phyloP scores from a whole-genome alignment of 169 alveolate genomes.

The Cryptosporidium viatorum region DNA sequence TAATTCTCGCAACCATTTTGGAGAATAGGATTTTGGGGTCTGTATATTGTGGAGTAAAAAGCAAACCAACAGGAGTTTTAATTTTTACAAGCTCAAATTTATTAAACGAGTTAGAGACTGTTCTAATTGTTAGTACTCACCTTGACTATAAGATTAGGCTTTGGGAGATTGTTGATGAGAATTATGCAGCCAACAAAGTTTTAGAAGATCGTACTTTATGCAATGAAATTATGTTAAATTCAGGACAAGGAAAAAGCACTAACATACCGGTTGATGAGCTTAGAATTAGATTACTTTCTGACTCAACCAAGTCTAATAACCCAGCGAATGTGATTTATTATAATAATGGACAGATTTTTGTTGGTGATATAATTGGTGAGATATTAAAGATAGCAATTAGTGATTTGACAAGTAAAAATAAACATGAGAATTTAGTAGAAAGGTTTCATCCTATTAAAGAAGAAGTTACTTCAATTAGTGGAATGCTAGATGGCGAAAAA shows the following conservation, averaged over 20 bases:
- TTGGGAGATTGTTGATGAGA: conserved; percentile 9
- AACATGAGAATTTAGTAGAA: not conserved
- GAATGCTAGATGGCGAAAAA: not conserved
- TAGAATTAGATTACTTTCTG: not conserved
- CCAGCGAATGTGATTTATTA: not conserved
- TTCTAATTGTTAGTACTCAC: conserved; percentile 41
- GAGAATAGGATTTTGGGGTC: conserved; percentile 47
- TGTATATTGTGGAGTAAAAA: conserved; percentile 51
- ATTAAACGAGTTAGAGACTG: not conserved
- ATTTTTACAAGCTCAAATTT: conserved; percentile 13
- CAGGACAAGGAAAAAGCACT: not conserved
- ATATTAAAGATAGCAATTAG: not conserved
- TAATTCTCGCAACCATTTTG: conserved; percentile 17
- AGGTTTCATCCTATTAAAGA: not conserved
- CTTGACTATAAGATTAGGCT: conserved; percentile 11
- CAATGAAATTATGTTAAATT: not conserved
- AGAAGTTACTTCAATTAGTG: conserved; percentile 6
- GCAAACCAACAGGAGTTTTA: conserved; percentile 22
- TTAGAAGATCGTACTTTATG: not conserved
- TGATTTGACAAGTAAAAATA: not conserved
- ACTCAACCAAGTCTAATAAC: not conserved
- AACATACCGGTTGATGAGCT: not conserved
- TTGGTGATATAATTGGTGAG: conserved; percentile 11
- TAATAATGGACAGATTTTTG: not conserved
- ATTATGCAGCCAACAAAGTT: not conserved